phyloP scores from a whole-genome alignment of 177 flowering plant species.

The Telopea speciosissima region DNA sequence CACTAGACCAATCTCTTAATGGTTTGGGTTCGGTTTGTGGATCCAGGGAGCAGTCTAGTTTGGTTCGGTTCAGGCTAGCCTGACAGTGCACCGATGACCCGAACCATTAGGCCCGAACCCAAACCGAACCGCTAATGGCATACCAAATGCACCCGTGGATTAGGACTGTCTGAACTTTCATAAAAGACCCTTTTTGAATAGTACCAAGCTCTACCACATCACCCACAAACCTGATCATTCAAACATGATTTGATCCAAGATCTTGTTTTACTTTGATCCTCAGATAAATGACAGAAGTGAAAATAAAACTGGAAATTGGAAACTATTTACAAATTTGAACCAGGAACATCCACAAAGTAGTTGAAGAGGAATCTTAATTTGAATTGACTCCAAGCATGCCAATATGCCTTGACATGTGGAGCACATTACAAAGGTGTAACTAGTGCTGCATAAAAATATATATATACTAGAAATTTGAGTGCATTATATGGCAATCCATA shows the following conservation, averaged over 20 bases:
- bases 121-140: constrained; percentile 6
- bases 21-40: no score
- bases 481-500: background rate
- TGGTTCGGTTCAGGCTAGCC: no score
- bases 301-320: constrained; percentile 2
- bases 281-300: background rate
- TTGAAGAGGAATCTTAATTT: background rate
- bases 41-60: no score
- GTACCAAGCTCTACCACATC: constrained; percentile 85
- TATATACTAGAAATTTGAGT: background rate
- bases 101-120: no score
- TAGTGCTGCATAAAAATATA: background rate
- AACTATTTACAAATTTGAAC: no score
- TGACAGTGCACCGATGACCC: no score
- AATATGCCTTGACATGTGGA: background rate
- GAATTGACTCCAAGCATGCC: background rate
- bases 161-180: constrained; percentile 60
- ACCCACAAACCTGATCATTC: constrained; percentile 72
- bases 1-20: no score
- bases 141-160: constrained; percentile 90
- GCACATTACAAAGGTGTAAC: background rate
- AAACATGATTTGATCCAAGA: constrained; percentile 15
- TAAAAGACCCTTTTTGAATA: constrained; percentile 57
- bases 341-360: background rate
- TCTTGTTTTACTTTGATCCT: background rate